Percentiles rank a stretch among this genome's conserved stretches.
Evolutionary conservation across 768 basidiomycete genomes (phyloP).

Genomic region (Lentinula sp.): DNA sequence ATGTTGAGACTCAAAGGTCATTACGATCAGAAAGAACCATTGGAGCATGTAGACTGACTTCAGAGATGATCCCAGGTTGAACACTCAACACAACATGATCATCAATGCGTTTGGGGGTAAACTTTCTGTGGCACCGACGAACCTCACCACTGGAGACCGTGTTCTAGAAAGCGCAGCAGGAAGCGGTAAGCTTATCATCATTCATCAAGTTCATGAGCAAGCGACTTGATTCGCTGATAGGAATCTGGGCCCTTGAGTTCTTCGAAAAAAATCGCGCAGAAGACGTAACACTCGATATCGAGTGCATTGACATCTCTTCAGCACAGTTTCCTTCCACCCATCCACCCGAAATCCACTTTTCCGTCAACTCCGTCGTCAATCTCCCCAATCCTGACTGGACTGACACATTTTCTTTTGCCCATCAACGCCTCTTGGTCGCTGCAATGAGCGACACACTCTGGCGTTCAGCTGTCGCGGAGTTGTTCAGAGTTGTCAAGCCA

Average conservation of each 20-base stretch:
- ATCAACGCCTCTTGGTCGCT: slow-evolving; percentile 16
- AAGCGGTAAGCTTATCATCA: background rate
- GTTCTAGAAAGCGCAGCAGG: background rate
- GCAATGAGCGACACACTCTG: slow-evolving; percentile 13
- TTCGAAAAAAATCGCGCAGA: background rate
- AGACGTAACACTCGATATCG: background rate
- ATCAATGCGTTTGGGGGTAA: background rate
- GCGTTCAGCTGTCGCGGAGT: slow-evolving; percentile 11
- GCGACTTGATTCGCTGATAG: background rate
- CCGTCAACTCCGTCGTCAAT: slow-evolving; percentile 9
- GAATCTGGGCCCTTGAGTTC: background rate
- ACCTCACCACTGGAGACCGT: background rate
- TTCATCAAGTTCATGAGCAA: background rate
- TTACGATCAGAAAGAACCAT: no score
- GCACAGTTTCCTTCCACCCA: background rate
- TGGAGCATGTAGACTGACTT: no score
- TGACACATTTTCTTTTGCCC: slow-evolving; percentile 12
- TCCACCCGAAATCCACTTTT: slow-evolving; percentile 12
- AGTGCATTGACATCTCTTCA: background rate
- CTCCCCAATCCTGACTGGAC: slow-evolving; percentile 13
- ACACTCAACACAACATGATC: background rate
- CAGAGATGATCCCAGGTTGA: background rate
- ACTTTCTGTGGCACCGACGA: background rate
- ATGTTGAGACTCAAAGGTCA: background rate
- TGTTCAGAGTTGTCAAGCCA: background rate